Evolutionary conservation across 352 stramenopile genomes (phyloP), one percentile per base, ranked within the genome.

Genomic region (Phytophthora brassicae): DNA sequence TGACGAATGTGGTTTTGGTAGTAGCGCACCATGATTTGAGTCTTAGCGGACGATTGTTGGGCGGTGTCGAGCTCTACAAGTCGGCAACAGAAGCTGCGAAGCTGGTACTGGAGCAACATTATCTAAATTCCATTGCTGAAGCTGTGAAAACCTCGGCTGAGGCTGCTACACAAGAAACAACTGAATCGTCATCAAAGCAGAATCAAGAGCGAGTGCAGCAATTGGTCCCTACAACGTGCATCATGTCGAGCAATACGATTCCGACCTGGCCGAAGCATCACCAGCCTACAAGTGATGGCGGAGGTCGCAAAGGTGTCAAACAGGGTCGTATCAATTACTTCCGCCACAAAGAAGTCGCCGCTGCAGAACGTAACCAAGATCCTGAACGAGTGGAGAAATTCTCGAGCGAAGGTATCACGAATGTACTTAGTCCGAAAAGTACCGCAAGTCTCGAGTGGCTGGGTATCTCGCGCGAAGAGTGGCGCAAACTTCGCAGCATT

Each of bases 271-370:
- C 81, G 6, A 56, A 76, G 14, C 66, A 81, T 24, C 79, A 89
- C 53, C 60, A 86, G 12, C 61, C 79, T 2, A 89, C 79, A 8
- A 74, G 75, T 4, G 76, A 88, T 48, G 75, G 79, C 6, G 70
- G 82, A 12, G 75, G 79, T 5, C 64, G 71, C 8, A 88, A 86
- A 39, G 68, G 69, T 2, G 45, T 67, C 19, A 84, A 88, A 12
- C 72, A 85, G 67, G 77, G 83, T 11, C 71, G 83, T 8, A 76
- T 88, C 41, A 89, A 91, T 46, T 80, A 91, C 35, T 91, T 91
- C 43, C 68, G 81, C n/a, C 56, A 85, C 28, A 38, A 36, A n/a
- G 58, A 75, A 5, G 41, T 57, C 16, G 23, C 42, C 13, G 52
- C 41, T 23, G 42, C 60, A 36, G 63, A 71, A 6, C 49, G 51